These are phyloP conservation scores for Penicillium brevicompactum DNA, from an alignment of 2,329 filamentous ascomycete genomes.

Conservation along the genomic window DNA sequence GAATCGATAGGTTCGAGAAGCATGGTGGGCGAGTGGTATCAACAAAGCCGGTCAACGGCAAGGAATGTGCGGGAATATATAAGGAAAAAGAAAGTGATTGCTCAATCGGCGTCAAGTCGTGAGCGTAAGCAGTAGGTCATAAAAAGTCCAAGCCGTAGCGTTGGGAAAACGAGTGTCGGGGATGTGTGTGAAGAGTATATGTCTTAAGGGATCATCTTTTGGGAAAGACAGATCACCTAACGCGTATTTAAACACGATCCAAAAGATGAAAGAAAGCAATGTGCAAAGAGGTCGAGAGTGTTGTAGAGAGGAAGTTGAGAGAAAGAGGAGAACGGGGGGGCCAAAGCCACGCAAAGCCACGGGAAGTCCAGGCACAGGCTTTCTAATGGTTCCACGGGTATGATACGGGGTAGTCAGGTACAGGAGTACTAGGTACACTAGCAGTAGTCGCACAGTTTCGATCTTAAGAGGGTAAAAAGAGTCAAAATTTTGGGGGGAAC, in stretches of 20 bases:
- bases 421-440: not conserved
- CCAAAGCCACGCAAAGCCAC: conserved; percentile 15
- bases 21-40: conserved; percentile 30
- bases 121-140: conserved; percentile 34
- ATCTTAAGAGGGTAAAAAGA: too few species aligned
- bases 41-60: conserved; percentile 26
- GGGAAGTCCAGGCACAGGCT: conserved; percentile 4
- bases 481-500: not conserved
- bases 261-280: not conserved
- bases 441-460: too few species aligned
- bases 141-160: conserved; percentile 13
- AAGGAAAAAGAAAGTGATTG: conserved; percentile 30
- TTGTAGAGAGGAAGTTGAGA: conserved; percentile 1
- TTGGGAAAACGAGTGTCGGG: conserved; percentile 22
- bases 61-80: conserved; percentile 8
- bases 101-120: conserved; percentile 41
- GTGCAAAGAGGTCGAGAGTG: not conserved
- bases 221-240: conserved; percentile 7
- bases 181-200: conserved; percentile 13
- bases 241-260: not conserved
- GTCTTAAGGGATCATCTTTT: conserved; percentile 19
- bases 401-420: conserved; percentile 13
- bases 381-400: conserved; percentile 9
- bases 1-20: conserved; percentile 25
- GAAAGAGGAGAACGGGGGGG: conserved; percentile 10